Evolutionary conservation across 495 filamentous ascomycete genomes (phyloP), one percentile per base, ranked within the genome.

Genomic region (Neurospora sp.): DNA sequence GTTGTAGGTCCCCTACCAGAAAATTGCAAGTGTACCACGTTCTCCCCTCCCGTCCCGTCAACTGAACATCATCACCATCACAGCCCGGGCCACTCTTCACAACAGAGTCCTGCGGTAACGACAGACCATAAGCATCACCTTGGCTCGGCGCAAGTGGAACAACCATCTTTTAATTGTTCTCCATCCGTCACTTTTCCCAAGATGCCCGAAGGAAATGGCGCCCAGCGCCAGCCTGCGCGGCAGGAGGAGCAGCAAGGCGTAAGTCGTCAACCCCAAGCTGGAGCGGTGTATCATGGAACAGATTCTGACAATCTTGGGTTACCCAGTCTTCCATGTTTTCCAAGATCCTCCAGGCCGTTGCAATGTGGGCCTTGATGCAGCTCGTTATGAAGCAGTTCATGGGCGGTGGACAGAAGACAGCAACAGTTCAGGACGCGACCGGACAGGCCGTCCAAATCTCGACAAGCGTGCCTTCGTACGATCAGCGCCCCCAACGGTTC

Each of bases 381-480:
- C 78, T 86, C 41, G 72, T 82, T 48, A 81, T 86, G 80, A 85
- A 83, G 73, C 83, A 85, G 75, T 79, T 83, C 71, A 75, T 80
- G 16, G 87, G 86, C 37, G 86, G 87, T 74, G 77, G 78, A 23
- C 80, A 81, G 44, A 82, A 81, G 72, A 87, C 81, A 42, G 82
- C 85, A 3, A 79, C 79, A 14, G 78, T 86, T 41, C 84, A 80
- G 69, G 84, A 87, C 75, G 80, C 87, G 74, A 81, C 81, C 39
- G 86, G 84, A 31, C 82, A 85, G 41, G 73, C 80, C 11, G 78
- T 86, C 75, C 82, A 83, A 70, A 81, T 86, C 41, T 81, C 82
- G 69, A 81, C 81, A 70, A 82, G 80, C 18, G 87, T 94, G 46
- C 91, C 93, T 18, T 82, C 89, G 31, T 96, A 90, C 78, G 82